A percentile compares a stretch with the other conserved stretches of the same genome.
Conservation (phyloP, 2,329 filamentous ascomycete species). For the Microsporum ferrugineum region DNA sequence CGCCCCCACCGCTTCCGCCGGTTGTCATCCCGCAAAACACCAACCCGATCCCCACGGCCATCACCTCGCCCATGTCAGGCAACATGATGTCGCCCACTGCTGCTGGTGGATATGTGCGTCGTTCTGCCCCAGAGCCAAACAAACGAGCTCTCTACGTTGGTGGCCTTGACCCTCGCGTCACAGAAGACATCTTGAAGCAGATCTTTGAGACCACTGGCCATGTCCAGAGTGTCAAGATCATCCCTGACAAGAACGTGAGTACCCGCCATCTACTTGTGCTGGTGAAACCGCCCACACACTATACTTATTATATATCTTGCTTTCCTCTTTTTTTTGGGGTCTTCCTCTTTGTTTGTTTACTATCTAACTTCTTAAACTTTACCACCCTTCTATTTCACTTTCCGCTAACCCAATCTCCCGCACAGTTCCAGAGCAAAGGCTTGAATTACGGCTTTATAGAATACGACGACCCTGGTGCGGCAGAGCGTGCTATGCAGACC, state of each 20-base stretch:
- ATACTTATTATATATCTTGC: neutral
- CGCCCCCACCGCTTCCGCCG: conserved; percentile 73
- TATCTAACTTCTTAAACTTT: neutral
- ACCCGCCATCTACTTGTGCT: neutral
- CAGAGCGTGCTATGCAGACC: conserved; percentile 93
- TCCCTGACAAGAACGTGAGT: conserved; percentile 97
- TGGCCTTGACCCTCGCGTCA: conserved; percentile 86
- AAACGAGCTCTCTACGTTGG: conserved; percentile 96
- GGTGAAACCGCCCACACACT: neutral
- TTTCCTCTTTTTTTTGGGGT: conserved; percentile 3
- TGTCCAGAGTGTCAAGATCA: conserved; percentile 98
- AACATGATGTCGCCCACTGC: conserved; percentile 76
- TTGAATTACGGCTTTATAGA: conserved; percentile 99
- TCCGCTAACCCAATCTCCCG: neutral
- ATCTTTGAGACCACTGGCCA: conserved; percentile 99
- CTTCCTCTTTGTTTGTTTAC: conserved; percentile 8
- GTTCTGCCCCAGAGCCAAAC: conserved; percentile 93
- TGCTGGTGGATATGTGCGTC: conserved; percentile 68
- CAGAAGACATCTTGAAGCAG: conserved; percentile 89
- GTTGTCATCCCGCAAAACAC: conserved; percentile 88
- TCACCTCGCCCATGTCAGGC: conserved; percentile 73
- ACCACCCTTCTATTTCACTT: neutral
- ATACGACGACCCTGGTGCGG: conserved; percentile 93
- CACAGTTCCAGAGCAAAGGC: conserved; percentile 62
- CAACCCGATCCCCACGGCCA: conserved; percentile 86